Conservation (phyloP, 2,329 filamentous ascomycete species). For the Xylaria sp. region DNA sequence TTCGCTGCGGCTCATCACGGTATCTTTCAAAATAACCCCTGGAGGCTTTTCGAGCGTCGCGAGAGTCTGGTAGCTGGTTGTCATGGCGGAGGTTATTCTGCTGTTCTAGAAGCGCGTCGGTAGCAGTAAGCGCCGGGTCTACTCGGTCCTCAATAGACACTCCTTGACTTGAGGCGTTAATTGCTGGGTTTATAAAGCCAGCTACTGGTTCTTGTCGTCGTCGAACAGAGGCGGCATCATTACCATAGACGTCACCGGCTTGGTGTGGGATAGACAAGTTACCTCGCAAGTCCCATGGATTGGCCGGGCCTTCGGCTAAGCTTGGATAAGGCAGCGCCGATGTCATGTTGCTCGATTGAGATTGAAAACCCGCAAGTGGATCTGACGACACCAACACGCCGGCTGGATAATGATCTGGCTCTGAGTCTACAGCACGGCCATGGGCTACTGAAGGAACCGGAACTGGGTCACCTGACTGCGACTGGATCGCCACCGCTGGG, state of each 20-base stretch:
- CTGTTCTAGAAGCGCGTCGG: conserved; percentile 33
- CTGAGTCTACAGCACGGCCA: not conserved
- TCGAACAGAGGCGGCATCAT: not conserved
- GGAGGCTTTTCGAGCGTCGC: conserved; percentile 7
- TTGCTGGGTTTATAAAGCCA: not conserved
- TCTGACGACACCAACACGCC: conserved; percentile 2
- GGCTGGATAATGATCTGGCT: not conserved
- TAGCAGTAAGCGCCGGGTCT: conserved; percentile 20
- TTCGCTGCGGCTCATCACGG: conserved; percentile 12
- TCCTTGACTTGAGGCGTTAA: not conserved
- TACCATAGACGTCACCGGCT: not conserved
- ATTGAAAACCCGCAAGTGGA: not conserved
- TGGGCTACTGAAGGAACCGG: not conserved
- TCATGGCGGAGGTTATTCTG: conserved; percentile 25
- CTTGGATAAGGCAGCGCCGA: not conserved
- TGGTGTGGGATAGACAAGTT: too few relatives aligned
- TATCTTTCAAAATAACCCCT: conserved; percentile 13
- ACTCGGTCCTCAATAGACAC: conserved; percentile 7
- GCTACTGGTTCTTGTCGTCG: not conserved
- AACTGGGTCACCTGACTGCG: not conserved
- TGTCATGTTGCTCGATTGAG: not conserved
- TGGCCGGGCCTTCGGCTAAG: too few relatives aligned
- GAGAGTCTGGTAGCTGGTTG: conserved; percentile 16
- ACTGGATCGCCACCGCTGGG: not conserved
- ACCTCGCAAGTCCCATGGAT: too few relatives aligned